phyloP scores from a whole-genome alignment of 306 rosid species.

The Casuarina equisetifolia region DNA sequence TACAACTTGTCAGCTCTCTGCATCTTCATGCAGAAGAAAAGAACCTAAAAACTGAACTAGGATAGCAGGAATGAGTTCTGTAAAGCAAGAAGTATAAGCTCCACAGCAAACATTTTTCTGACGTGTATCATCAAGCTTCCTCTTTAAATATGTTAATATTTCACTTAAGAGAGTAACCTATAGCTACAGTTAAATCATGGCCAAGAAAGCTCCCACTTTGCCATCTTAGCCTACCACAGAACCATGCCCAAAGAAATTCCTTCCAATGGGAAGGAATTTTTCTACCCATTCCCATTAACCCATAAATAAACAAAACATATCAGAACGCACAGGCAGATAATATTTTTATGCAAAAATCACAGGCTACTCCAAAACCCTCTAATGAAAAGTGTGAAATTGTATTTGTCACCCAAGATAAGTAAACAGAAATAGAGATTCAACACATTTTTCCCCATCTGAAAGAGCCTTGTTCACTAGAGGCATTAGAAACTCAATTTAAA shows the following conservation, averaged over 20 bases:
- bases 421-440: not conserved
- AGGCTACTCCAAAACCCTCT: not conserved
- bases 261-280: not conserved
- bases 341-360: not conserved
- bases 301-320: no score
- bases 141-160: not conserved
- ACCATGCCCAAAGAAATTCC: not conserved
- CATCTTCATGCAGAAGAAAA: slow-evolving; percentile 10
- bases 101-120: not conserved
- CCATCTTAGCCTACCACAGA: not conserved
- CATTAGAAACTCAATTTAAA: not conserved
- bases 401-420: not conserved
- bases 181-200: not conserved
- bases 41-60: not conserved
- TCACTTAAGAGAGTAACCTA: not conserved
- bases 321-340: not conserved
- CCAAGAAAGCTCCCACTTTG: not conserved
- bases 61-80: no score
- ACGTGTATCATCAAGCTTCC: not conserved
- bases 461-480: not conserved
- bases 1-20: not conserved
- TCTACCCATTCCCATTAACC: not conserved
- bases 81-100: not conserved
- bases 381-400: not conserved
- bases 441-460: not conserved